These are phyloP conservation scores for Penicillium diatomitis DNA, from an alignment of 495 filamentous ascomycete genomes.

Conservation along the genomic window DNA sequence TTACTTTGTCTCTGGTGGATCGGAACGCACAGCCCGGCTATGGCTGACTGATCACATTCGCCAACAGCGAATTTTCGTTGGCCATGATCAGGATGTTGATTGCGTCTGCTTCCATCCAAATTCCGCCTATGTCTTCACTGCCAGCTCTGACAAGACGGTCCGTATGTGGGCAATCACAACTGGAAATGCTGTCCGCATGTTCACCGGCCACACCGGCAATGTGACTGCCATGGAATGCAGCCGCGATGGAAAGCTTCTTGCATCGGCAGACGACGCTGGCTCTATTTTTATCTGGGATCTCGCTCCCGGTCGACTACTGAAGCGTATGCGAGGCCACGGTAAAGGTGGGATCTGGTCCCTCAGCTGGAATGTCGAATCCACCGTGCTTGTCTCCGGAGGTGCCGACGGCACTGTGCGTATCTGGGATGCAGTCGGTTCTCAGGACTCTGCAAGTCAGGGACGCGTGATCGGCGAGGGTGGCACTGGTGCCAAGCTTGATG, in stretches of 20 bases:
- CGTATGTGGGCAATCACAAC: constrained; percentile 93
- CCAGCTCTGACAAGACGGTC: constrained; percentile 79
- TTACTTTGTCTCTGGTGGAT: constrained; percentile 81
- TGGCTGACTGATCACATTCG: constrained; percentile 89
- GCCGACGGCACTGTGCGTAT: constrained; percentile 87
- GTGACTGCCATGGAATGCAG: constrained; percentile 76
- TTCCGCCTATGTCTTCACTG: constrained; percentile 84
- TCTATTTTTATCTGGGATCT: constrained; percentile 93
- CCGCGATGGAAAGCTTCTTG: constrained; percentile 77
- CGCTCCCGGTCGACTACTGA: constrained; percentile 67
- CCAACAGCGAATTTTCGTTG: constrained; percentile 78
- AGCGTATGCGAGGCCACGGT: constrained; percentile 88
- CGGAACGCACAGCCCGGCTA: constrained; percentile 81
- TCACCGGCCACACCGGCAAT: constrained; percentile 80
- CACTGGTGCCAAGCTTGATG: constrained; percentile 44
- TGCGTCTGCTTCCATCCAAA: constrained; percentile 86
- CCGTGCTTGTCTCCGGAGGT: constrained; percentile 76
- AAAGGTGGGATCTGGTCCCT: constrained; percentile 91
- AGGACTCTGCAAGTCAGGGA: constrained; percentile 42
- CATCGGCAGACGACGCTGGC: constrained; percentile 75
- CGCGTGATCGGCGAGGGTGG: constrained; percentile 50
- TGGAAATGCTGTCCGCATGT: constrained; percentile 79
- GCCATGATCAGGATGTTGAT: constrained; percentile 85
- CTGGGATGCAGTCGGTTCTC: constrained; percentile 75
- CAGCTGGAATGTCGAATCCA: constrained; percentile 83